Percentiles rank a stretch among this genome's conserved stretches.
Conservation (phyloP, 805 yeast species). For the Barnettozyma salicaria region DNA sequence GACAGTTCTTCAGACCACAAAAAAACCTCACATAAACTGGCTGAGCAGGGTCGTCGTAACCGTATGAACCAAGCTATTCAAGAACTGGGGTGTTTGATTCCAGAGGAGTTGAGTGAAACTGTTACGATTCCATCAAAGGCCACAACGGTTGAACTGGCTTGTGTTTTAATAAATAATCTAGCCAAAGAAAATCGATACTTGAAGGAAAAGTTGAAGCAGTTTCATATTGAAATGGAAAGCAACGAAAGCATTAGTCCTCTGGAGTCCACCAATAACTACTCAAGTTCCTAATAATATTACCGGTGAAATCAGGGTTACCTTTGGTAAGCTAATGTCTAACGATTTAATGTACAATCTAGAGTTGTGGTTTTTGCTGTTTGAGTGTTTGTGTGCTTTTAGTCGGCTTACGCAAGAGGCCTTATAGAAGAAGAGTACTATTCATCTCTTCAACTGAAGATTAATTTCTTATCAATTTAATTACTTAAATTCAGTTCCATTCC, state of each 20-base stretch:
- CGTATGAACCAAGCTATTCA: slow-evolving; percentile 84
- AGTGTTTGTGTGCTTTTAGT: slow-evolving; percentile 8
- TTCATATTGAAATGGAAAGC: slow-evolving; percentile 16
- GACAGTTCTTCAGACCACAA: slow-evolving; percentile 14
- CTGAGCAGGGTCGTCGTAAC: slow-evolving; percentile 94
- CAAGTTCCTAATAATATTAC: neutral
- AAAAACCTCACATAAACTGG: slow-evolving; percentile 65
- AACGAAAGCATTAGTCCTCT: slow-evolving; percentile 28
- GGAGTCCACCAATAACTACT: slow-evolving; percentile 17
- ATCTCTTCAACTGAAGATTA: no score
- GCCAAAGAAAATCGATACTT: slow-evolving; percentile 30
- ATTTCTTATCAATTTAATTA: no score
- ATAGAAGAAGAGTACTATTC: no score
- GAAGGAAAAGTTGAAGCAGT: slow-evolving; percentile 13
- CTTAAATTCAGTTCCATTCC: no score
- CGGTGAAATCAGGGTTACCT: no score
- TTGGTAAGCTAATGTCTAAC: no score
- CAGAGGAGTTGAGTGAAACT: slow-evolving; percentile 47
- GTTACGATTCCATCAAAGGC: slow-evolving; percentile 80
- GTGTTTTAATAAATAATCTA: slow-evolving; percentile 53
- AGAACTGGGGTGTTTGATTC: slow-evolving; percentile 64
- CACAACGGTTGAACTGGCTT: slow-evolving; percentile 89
- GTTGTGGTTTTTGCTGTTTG: slow-evolving; percentile 1
- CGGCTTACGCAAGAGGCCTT: no score
- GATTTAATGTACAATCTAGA: no score